These are phyloP conservation scores for Hippophae gyantsensis DNA, from an alignment of 306 rosid species.

Conservation along the genomic window DNA sequence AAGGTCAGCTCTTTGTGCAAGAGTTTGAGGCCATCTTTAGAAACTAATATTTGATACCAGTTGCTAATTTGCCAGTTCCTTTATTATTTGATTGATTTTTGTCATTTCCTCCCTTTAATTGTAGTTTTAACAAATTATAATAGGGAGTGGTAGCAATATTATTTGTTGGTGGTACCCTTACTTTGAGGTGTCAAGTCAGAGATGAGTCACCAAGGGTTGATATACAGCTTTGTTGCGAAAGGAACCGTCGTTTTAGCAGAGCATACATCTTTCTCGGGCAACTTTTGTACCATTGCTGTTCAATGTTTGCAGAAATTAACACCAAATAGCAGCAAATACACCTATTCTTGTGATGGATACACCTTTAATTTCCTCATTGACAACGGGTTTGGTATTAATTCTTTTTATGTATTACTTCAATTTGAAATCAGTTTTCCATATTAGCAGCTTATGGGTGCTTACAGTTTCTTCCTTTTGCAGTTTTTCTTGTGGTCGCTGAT, in stretches of 20 bases:
- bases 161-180: conserved; percentile 14
- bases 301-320: conserved; percentile 90
- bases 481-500: conserved; percentile 91
- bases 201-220: conserved; percentile 87
- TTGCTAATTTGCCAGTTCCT: no score
- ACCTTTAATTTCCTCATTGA: conserved; percentile 87
- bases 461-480: conserved; percentile 36
- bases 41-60: no score
- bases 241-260: conserved; percentile 86
- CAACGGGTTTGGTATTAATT: conserved; percentile 61
- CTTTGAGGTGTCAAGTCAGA: conserved; percentile 22
- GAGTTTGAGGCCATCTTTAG: no score
- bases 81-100: not conserved
- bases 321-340: conserved; percentile 79
- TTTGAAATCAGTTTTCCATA: not conserved
- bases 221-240: conserved; percentile 94
- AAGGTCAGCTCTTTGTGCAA: no score
- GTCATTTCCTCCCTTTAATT: not conserved
- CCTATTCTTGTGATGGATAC: conserved; percentile 90
- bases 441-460: conserved; percentile 13
- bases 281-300: conserved; percentile 95
- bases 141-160: not conserved
- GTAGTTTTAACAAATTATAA: not conserved
- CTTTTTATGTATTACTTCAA: not conserved
- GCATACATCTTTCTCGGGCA: conserved; percentile 78